These are phyloP conservation scores for Scheffersomyces lignosus DNA, from an alignment of 805 yeast species.

Conservation along the genomic window DNA sequence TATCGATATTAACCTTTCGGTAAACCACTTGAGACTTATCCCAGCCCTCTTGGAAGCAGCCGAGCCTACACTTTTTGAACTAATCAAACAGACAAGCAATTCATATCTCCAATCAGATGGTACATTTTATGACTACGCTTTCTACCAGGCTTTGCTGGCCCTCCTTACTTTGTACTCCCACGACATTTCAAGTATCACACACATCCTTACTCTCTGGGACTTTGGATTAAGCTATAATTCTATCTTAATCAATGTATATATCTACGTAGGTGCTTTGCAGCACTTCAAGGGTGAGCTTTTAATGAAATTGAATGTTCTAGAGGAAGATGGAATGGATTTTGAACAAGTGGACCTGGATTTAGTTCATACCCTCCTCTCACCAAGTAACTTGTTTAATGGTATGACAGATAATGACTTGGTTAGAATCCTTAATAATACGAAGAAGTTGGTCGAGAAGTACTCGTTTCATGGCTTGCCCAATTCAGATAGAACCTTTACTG, in stretches of 20 bases:
- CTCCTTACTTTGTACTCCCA: constrained; percentile 79
- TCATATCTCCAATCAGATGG: constrained; percentile 25
- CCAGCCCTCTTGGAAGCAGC: constrained; percentile 55
- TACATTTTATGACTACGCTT: constrained; percentile 32
- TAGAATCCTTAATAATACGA: constrained; percentile 25
- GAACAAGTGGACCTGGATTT: constrained; percentile 29
- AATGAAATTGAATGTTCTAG: constrained; percentile 14
- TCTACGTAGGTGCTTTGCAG: constrained; percentile 59
- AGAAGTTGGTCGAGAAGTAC: constrained; percentile 22
- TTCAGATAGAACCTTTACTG: constrained; percentile 20
- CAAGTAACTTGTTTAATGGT: constrained; percentile 25
- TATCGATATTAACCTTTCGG: constrained; percentile 61
- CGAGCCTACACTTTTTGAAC: constrained; percentile 47
- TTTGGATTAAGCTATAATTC: constrained; percentile 58
- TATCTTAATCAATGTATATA: constrained; percentile 52
- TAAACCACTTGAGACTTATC: constrained; percentile 64
- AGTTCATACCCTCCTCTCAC: constrained; percentile 37
- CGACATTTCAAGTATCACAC: constrained; percentile 51
- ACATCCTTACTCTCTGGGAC: constrained; percentile 67
- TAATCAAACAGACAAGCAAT: constrained; percentile 39
- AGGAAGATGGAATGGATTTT: constrained; percentile 8
- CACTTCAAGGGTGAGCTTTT: constrained; percentile 46
- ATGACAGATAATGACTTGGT: constrained; percentile 28
- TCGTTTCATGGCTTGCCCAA: constrained; percentile 22
- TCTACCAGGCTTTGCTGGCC: constrained; percentile 67